Evolutionary conservation across 2,329 filamentous ascomycete genomes (phyloP), one percentile per base, ranked within the genome.

Genomic region (Aspergillus candidus): DNA sequence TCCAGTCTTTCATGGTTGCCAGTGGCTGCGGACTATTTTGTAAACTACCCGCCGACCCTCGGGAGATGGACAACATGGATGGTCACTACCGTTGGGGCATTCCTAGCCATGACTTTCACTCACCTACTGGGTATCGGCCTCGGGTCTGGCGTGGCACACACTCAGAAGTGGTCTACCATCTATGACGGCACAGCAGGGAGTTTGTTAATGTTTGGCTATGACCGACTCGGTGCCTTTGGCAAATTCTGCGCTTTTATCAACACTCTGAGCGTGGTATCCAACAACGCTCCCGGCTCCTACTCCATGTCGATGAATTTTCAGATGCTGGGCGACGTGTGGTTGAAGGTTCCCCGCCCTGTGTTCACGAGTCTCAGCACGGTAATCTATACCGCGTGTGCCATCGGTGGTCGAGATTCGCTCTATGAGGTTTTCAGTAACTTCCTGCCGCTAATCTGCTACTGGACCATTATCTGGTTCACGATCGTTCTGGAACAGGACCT

Each of bases 381-480:
- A 30, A 60, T 72, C 12, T 70, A 72, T 50, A 58, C 69, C 4
- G 62, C 65, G 18, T 72, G 69, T 47, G 69, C 68, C 4, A 63
- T 72, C 41, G 70, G 66, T 4, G 71, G 71, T 1, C 64, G 69
- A 1, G 63, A 72, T 39, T 59, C 63, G 33, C 56, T 74, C 1
- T 72, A 69, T 49, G 58, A 66, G 29, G 66, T 73, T 34, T 72
- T 72, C 48, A 59, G 68, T 41, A 66, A 69, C 43, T 71, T 73
- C 43, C 55, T 74, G 12, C 67, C 70, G 6, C 48, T 74, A 13
- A 73, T 74, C 51, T 68, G 69, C 4, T 73, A 74, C 48, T 74
- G 71, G 71, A 54, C 69, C 7, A 57, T 63, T 14, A 67, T 69
- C 32, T 73, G 65, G 61, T 52, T 72, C 38, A 61, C 63, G 31